These are phyloP conservation scores for Coniosporium tulheliwenetii DNA, from an alignment of 2,329 filamentous ascomycete genomes.

Conservation along the genomic window DNA sequence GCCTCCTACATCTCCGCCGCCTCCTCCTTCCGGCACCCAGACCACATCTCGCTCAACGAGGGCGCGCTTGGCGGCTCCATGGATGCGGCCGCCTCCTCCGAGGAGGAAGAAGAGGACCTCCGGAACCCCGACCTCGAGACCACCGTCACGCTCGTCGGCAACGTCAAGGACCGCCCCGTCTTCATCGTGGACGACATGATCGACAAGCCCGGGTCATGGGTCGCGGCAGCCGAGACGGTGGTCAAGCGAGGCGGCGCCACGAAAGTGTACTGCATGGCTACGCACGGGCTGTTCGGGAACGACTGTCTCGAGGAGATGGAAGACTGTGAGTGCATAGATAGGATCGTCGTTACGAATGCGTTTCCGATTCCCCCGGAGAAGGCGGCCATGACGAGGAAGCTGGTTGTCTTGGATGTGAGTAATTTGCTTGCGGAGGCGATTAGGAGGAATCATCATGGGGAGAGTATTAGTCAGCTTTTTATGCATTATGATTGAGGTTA, in stretches of 20 bases:
- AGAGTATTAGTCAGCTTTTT: constrained; percentile 48
- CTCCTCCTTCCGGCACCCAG: constrained; percentile 44
- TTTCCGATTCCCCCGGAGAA: constrained; percentile 77
- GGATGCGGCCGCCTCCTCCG: constrained; percentile 68
- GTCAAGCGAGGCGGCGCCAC: constrained; percentile 84
- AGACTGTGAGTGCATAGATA: constrained; percentile 81
- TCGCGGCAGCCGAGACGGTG: constrained; percentile 90
- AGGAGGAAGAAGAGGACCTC: constrained; percentile 86
- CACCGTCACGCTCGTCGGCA: constrained; percentile 93
- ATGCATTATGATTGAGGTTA: constrained; percentile 22
- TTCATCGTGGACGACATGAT: constrained; percentile 99
- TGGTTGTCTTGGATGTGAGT: constrained; percentile 80
- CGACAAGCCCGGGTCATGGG: constrained; percentile 92
- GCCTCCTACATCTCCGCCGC: constrained; percentile 66
- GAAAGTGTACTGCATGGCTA: constrained; percentile 94
- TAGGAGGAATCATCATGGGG: constrained; percentile 89
- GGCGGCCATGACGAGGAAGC: constrained; percentile 57
- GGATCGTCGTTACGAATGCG: constrained; percentile 91
- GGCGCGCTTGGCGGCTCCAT: constrained; percentile 69
- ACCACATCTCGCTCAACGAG: constrained; percentile 27
- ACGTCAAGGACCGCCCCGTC: constrained; percentile 75
- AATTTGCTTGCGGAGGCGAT: constrained; percentile 84
- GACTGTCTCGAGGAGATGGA: constrained; percentile 84
- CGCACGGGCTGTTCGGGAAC: constrained; percentile 84
- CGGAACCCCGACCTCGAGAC: constrained; percentile 71